These are phyloP conservation scores for Allium fistulosum DNA, from an alignment of 106 monocot genomes.

Conservation along the genomic window DNA sequence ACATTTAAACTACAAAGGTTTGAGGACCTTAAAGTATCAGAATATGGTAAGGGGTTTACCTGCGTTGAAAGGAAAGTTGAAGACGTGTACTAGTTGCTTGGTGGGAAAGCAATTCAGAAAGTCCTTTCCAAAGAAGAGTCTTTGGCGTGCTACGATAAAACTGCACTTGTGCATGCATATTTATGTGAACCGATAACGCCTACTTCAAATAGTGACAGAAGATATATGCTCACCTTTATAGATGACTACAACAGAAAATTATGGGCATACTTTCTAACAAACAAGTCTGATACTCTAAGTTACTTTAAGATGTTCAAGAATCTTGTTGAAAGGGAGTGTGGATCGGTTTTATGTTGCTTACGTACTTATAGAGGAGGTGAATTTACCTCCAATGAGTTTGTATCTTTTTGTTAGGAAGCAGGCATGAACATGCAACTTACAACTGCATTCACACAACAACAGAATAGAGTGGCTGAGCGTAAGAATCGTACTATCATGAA, in stretches of 20 bases:
- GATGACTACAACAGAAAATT: background rate
- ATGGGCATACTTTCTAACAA: background rate
- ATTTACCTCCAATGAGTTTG: slow-evolving; percentile 1
- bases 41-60: background rate
- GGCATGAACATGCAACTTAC: too few species aligned
- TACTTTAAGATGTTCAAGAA: background rate
- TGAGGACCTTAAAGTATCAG: background rate
- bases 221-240: background rate
- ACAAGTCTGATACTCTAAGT: background rate
- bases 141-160: background rate
- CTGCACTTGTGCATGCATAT: background rate
- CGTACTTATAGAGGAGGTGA: background rate
- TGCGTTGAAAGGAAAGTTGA: background rate
- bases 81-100: background rate
- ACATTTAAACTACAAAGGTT: background rate
- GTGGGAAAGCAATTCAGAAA: background rate
- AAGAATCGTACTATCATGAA: too few species aligned
- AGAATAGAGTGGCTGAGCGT: too few species aligned
- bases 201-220: background rate
- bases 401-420: background rate
- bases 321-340: background rate
- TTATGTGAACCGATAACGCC: background rate
- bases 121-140: background rate
- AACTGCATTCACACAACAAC: too few species aligned
- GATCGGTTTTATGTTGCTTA: background rate